Evolutionary conservation across 1,284 basidiomycete species (phyloP).

Genomic region (Cryptococcus sp.): DNA sequence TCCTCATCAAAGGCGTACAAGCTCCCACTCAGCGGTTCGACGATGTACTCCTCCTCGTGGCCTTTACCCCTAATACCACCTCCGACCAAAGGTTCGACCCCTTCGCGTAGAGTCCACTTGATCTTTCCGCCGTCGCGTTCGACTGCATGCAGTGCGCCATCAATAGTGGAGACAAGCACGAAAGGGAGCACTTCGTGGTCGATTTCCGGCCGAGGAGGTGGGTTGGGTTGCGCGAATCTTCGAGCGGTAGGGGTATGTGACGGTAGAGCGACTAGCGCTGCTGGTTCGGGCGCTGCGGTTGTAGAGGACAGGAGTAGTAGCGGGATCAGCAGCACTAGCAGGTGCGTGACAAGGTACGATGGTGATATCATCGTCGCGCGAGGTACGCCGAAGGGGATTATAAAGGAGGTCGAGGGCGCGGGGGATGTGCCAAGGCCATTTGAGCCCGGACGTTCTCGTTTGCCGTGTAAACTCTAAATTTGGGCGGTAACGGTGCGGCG

Average conservation of each 20-base stretch:
- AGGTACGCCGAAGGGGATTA: neutral
- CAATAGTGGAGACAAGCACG: conserved; percentile 51
- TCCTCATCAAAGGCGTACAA: conserved; percentile 50
- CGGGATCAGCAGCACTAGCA: conserved; percentile 3
- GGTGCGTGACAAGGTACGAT: conserved; percentile 6
- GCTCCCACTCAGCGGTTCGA: conserved; percentile 52
- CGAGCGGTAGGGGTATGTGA: conserved; percentile 10
- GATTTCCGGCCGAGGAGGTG: conserved; percentile 25
- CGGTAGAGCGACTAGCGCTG: conserved; percentile 18
- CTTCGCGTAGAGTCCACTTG: conserved; percentile 45
- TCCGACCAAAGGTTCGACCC: conserved; percentile 47
- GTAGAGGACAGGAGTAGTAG: conserved; percentile 11
- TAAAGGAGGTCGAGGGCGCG: conserved; percentile 2
- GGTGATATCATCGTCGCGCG: too few species aligned
- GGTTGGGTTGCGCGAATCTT: conserved; percentile 6
- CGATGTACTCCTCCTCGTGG: conserved; percentile 48
- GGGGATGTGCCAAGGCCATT: conserved; percentile 10
- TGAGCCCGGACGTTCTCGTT: neutral
- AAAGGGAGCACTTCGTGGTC: conserved; percentile 52
- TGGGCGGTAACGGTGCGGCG: too few species aligned
- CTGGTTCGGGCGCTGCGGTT: conserved; percentile 16
- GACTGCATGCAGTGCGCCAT: conserved; percentile 52
- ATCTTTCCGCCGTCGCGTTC: conserved; percentile 47
- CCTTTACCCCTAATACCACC: conserved; percentile 37
- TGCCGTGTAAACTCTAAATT: too few species aligned